Evolutionary conservation across 139 green algal genomes (phyloP), one percentile per base, ranked within the genome.

Genomic region (Chlorella vulgaris): DNA sequence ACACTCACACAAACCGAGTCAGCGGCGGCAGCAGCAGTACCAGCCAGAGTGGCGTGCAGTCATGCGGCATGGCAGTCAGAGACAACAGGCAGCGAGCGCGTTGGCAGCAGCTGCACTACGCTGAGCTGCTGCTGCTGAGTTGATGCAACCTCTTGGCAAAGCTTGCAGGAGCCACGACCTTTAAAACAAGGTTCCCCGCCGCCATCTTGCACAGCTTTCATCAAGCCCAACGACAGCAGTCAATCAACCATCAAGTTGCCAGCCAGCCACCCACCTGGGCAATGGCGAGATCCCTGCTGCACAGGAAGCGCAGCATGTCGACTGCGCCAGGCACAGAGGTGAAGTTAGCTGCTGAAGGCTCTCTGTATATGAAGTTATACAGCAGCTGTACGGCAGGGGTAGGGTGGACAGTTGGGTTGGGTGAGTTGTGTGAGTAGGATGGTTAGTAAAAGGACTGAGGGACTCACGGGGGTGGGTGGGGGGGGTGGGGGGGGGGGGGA

Each of bases 291-390:
- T 92, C 88, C 0, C 88, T 76, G 21, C 67, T 78, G 75, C 78
- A 87, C 50, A 91, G 18, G 47, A 84, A 91, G 61, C 86, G 81
- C 15, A 75, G 42, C 26, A 81, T n/a, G 63, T 89, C 80, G 28
- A 90, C 35, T 0, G 78, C 38, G 0, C 68, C 86, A 0, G 33
- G 8, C 28, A 84, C 28, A 2, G 58, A 71, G 1, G 18, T 42
- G 13, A 85, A 43, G 51, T 50, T 42, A 15, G 19, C 47, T n/a
- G 81, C 39, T 19, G 0, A 5, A 3, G 78, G 60, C 24, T 31
- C 24, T 22, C 66, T 70, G 79, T 92, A 92, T 26, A 92, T 82
- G 19, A 92, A 92, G 81, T 84, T 89, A 76, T 76, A 63, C 13
- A 92, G 86, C 42, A 92, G 87, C 62, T 78, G 81, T n/a, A 62